Conservation (phyloP, 2,329 filamentous ascomycete genomes). For the Botryotinia convoluta region DNA sequence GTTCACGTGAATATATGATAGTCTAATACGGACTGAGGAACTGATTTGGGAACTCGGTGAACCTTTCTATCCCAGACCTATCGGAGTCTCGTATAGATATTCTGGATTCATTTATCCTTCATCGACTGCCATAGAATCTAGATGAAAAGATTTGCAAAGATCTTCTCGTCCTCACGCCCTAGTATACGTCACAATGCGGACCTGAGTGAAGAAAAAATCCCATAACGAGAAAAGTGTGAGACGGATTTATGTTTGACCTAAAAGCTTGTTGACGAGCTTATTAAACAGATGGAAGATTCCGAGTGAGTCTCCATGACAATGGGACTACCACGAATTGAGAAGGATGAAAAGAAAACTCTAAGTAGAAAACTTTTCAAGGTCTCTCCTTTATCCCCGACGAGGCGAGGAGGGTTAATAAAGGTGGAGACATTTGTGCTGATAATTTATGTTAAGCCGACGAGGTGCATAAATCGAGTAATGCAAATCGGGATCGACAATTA, state of each 20-base stretch:
- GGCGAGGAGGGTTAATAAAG: background rate
- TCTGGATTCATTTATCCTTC: background rate
- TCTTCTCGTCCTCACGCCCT: background rate
- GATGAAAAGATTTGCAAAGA: background rate
- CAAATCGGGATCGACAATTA: background rate
- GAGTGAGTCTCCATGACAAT: background rate
- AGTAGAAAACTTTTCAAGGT: background rate
- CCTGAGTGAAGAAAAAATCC: background rate
- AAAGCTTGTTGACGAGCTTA: background rate
- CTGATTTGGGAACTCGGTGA: slow-evolving; percentile 1
- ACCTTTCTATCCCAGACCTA: background rate
- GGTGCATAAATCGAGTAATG: background rate
- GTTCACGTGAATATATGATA: background rate
- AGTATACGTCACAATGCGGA: background rate
- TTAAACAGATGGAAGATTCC: background rate
- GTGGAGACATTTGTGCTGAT: background rate
- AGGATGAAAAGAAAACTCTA: background rate
- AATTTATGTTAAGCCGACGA: background rate
- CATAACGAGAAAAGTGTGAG: background rate
- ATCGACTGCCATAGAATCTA: background rate
- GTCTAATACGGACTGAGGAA: background rate
- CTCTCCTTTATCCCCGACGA: background rate
- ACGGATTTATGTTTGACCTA: background rate
- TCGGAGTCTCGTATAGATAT: background rate
- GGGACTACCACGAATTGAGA: background rate